phyloP scores from a whole-genome alignment of 352 stramenopile genomes.

The Phytophthora fragariae region DNA sequence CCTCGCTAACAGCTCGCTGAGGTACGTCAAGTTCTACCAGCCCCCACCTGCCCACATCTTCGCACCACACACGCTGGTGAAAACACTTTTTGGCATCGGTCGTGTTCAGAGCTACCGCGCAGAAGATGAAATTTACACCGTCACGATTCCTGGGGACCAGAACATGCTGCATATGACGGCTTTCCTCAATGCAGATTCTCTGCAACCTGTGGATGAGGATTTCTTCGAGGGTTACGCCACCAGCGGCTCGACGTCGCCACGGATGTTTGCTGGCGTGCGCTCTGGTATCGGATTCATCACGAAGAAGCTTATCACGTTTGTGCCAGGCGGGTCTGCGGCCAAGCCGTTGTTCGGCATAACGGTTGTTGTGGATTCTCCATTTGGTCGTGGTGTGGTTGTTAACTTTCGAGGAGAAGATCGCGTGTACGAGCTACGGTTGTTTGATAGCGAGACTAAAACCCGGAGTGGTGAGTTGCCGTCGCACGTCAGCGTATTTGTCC shows the following conservation, averaged over 20 bases:
- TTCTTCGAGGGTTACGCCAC: slow-evolving; percentile 42
- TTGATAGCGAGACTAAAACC: too few species aligned
- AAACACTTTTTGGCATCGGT: slow-evolving; percentile 83
- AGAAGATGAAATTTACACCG: slow-evolving; percentile 78
- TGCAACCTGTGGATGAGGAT: slow-evolving; percentile 51
- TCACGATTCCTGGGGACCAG: slow-evolving; percentile 53
- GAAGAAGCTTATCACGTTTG: too few species aligned
- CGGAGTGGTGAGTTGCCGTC: too few species aligned
- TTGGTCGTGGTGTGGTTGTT: too few species aligned
- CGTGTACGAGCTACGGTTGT: too few species aligned
- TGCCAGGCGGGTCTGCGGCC: too few species aligned
- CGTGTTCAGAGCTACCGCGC: slow-evolving; percentile 66
- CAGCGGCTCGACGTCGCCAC: slow-evolving; percentile 28
- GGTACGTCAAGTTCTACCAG: slow-evolving; percentile 67
- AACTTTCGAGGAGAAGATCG: too few species aligned
- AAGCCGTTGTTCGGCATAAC: too few species aligned
- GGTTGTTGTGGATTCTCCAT: too few species aligned
- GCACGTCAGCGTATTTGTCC: too few species aligned
- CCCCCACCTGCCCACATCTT: slow-evolving; percentile 53
- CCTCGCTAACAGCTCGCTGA: slow-evolving; percentile 53
- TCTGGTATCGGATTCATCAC: too few species aligned
- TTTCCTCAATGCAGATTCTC: slow-evolving; percentile 59
- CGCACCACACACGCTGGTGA: slow-evolving; percentile 59
- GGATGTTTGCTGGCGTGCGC: too few species aligned
- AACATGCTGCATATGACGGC: slow-evolving; percentile 51